Evolutionary conservation across 2,329 filamentous ascomycete species (phyloP).

Genomic region (Phyllosticta capitalensis): DNA sequence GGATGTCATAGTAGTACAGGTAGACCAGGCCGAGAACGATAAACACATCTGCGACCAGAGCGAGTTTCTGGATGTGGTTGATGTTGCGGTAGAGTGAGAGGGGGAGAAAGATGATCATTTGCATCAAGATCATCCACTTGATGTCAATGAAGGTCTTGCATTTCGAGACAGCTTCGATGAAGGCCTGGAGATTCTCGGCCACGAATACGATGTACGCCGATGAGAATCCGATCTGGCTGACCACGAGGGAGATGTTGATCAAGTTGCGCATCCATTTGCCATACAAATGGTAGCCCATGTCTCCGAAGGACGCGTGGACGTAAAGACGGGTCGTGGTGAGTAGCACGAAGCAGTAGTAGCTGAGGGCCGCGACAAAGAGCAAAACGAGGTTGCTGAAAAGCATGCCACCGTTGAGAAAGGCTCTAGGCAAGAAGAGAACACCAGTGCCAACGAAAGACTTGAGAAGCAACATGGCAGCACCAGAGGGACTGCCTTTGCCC

Average conservation of each 20-base stretch:
- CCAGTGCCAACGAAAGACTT: constrained; percentile 98
- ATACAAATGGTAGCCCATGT: constrained; percentile 87
- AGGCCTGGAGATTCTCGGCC: constrained; percentile 88
- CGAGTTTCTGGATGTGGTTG: constrained; percentile 92
- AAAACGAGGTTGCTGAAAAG: constrained; percentile 88
- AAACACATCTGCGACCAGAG: constrained; percentile 85
- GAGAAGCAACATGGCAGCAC: constrained; percentile 74
- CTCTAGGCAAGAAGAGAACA: constrained; percentile 83
- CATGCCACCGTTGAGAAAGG: constrained; percentile 95
- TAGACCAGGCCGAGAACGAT: constrained; percentile 89
- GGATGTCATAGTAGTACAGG: constrained; percentile 89
- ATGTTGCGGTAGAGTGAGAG: constrained; percentile 93
- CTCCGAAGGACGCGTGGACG: constrained; percentile 91
- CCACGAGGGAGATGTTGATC: constrained; percentile 84
- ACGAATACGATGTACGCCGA: constrained; percentile 96
- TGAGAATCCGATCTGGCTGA: constrained; percentile 92
- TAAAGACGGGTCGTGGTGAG: constrained; percentile 77
- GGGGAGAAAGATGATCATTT: constrained; percentile 90
- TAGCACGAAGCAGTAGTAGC: constrained; percentile 96
- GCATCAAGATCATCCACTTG: constrained; percentile 82
- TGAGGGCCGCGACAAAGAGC: constrained; percentile 73
- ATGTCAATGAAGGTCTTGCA: constrained; percentile 81
- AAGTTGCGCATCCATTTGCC: constrained; percentile 80
- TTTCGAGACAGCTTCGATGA: constrained; percentile 81
- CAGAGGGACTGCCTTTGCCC: constrained; percentile 68